A percentile compares a stretch with the other conserved stretches of the same genome.
Conservation (phyloP, 2,329 filamentous ascomycete species). For the Fusarium sp. region DNA sequence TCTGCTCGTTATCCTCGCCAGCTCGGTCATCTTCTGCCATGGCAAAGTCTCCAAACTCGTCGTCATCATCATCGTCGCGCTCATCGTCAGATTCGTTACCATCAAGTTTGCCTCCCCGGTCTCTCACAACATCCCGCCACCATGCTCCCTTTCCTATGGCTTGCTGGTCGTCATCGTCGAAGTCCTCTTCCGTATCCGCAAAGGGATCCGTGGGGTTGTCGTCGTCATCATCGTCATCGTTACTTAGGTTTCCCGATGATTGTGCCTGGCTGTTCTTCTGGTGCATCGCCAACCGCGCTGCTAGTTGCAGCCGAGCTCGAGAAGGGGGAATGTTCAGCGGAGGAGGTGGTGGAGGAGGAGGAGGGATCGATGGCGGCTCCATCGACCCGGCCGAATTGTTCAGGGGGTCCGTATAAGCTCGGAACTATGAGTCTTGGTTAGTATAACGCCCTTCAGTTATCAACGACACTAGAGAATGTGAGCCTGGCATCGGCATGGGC, state of each 20-base stretch:
- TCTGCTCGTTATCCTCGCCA: conserved; percentile 49
- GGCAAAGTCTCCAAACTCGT: conserved; percentile 77
- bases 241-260: conserved; percentile 57
- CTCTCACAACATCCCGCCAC: conserved; percentile 59
- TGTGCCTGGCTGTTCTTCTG: conserved; percentile 70
- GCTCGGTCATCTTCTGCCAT: conserved; percentile 67
- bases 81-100: conserved; percentile 63
- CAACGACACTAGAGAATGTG: conserved; percentile 41
- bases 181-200: conserved; percentile 66
- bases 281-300: conserved; percentile 84
- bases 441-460: conserved; percentile 31
- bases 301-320: conserved; percentile 88
- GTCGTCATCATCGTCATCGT: conserved; percentile 54
- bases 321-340: conserved; percentile 89
- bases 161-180: conserved; percentile 59
- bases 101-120: conserved; percentile 56
- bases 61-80: conserved; percentile 68
- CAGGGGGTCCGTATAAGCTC: conserved; percentile 68
- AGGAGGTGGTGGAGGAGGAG: conserved; percentile 75
- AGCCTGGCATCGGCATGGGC: conserved; percentile 34
- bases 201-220: conserved; percentile 57
- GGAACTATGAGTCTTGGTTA: conserved; percentile 60
- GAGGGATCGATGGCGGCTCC: conserved; percentile 68
- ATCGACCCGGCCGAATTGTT: conserved; percentile 61
- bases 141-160: conserved; percentile 57